These are phyloP conservation scores for Ustilago tritici DNA, from an alignment of 1,284 basidiomycete genomes.

Conservation along the genomic window DNA sequence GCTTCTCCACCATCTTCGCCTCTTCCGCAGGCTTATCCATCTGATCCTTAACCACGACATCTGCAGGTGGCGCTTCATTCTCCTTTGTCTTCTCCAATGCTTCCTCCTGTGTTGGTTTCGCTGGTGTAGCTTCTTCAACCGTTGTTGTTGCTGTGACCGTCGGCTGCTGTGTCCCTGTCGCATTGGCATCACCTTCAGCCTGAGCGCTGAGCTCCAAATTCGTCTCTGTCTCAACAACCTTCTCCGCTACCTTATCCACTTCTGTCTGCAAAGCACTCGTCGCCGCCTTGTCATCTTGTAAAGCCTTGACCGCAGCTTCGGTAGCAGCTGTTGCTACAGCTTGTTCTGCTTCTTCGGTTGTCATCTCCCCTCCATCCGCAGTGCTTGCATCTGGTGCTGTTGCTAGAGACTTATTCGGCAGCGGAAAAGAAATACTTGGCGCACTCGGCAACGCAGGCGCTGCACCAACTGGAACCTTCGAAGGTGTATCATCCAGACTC, in stretches of 20 bases:
- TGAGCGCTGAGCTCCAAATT: slow-evolving; percentile 39
- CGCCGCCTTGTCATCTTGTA: slow-evolving; percentile 32
- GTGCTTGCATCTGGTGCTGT: slow-evolving; percentile 1
- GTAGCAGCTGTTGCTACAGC: slow-evolving; percentile 40
- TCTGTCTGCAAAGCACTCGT: slow-evolving; percentile 14
- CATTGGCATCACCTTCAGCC: slow-evolving; percentile 29
- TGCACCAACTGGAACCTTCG: slow-evolving; percentile 24
- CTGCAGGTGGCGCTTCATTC: slow-evolving; percentile 29
- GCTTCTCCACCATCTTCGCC: not conserved
- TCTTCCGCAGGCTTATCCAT: slow-evolving; percentile 6
- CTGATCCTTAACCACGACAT: slow-evolving; percentile 43
- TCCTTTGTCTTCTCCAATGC: slow-evolving; percentile 7
- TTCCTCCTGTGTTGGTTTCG: not conserved
- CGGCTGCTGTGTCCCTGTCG: not conserved
- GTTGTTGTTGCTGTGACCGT: not conserved
- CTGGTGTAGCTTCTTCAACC: not conserved
- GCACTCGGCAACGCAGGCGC: slow-evolving; percentile 22
- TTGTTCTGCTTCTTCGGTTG: slow-evolving; percentile 46
- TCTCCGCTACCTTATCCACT: slow-evolving; percentile 34
- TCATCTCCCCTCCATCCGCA: slow-evolving; percentile 23
- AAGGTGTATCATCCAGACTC: slow-evolving; percentile 41
- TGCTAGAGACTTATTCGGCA: not conserved
- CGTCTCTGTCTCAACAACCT: slow-evolving; percentile 39
- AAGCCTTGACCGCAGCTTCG: slow-evolving; percentile 42
- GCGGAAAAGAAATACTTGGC: slow-evolving; percentile 33